These are phyloP conservation scores for Mycena rosella DNA, from an alignment of 768 basidiomycete species.

Conservation along the genomic window DNA sequence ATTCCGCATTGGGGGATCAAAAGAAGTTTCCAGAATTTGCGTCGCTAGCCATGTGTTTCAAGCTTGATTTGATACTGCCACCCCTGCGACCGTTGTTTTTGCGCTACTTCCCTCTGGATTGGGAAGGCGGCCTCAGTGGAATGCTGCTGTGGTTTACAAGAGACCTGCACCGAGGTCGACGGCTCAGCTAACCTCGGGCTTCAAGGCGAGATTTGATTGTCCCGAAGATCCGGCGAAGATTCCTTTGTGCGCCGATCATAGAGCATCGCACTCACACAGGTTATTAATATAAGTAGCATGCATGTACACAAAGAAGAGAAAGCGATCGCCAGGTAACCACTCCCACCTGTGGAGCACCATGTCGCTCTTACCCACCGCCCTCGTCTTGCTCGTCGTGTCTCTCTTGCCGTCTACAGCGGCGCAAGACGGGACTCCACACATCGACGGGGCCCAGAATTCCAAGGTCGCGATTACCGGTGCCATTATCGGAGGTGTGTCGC, in stretches of 20 bases:
- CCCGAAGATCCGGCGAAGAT: not conserved
- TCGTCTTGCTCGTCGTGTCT: not conserved
- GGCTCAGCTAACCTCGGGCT: too few species aligned
- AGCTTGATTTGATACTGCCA: too few species aligned
- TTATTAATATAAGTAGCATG: constrained; percentile 8
- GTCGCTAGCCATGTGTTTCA: too few species aligned
- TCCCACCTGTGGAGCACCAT: constrained; percentile 6
- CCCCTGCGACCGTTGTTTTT: too few species aligned
- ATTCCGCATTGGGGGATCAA: too few species aligned
- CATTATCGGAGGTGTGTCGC: constrained; percentile 19
- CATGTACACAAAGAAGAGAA: constrained; percentile 7
- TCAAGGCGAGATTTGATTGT: too few species aligned
- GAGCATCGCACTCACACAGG: constrained; percentile 10
- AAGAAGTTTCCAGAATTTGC: too few species aligned
- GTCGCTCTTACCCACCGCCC: not conserved
- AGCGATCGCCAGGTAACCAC: constrained; percentile 11
- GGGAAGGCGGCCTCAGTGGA: too few species aligned
- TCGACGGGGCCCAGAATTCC: not conserved
- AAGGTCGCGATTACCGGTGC: constrained; percentile 29
- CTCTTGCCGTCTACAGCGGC: not conserved
- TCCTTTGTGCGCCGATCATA: constrained; percentile 5
- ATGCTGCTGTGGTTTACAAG: too few species aligned
- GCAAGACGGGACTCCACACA: not conserved
- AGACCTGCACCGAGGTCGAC: too few species aligned
- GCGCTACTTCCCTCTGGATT: too few species aligned